phyloP scores from a whole-genome alignment of 176 grass and related monocot genomes.

The Rhynchospora tenuis region DNA sequence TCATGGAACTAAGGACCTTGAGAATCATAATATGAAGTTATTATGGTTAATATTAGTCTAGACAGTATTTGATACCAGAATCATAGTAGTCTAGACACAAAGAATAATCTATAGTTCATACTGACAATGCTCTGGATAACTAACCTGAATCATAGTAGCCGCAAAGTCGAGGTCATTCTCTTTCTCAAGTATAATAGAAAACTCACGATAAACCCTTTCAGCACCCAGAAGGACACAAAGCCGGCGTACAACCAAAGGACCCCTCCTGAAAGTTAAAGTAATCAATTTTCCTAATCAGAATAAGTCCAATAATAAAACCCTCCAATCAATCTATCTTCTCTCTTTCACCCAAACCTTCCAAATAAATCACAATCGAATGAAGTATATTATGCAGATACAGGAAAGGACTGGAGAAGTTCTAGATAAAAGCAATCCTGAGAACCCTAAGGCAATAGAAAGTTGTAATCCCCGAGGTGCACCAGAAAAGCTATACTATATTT shows the following conservation, averaged over 20 bases:
- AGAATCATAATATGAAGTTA: not conserved
- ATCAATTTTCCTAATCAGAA: conserved; percentile 14
- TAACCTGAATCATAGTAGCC: conserved; percentile 92
- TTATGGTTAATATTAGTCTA: not conserved
- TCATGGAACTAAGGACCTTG: not conserved
- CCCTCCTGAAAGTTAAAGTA: conserved; percentile 48
- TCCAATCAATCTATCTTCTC: conserved; percentile 4
- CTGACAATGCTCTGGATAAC: not conserved
- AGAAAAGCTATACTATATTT: conserved; percentile 2
- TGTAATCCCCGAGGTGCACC: not conserved
- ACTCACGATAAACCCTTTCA: conserved; percentile 81
- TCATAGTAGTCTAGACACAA: not conserved
- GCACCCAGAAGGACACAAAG: conserved; percentile 86
- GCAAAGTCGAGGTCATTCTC: conserved; percentile 83
- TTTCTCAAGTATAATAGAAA: conserved; percentile 68
- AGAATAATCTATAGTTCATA: not conserved
- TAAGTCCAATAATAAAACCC: conserved; percentile 18
- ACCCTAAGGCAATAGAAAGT: not conserved
- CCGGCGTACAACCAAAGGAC: conserved; percentile 82
- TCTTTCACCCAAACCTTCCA: not conserved
- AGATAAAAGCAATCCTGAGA: not conserved
- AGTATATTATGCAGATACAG: not conserved
- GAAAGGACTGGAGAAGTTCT: not conserved
- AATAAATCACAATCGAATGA: conserved; percentile 3
- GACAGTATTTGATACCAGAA: not conserved